phyloP scores from a whole-genome alignment of 2,329 filamentous ascomycete genomes.

The Aureobasidium sp. region DNA sequence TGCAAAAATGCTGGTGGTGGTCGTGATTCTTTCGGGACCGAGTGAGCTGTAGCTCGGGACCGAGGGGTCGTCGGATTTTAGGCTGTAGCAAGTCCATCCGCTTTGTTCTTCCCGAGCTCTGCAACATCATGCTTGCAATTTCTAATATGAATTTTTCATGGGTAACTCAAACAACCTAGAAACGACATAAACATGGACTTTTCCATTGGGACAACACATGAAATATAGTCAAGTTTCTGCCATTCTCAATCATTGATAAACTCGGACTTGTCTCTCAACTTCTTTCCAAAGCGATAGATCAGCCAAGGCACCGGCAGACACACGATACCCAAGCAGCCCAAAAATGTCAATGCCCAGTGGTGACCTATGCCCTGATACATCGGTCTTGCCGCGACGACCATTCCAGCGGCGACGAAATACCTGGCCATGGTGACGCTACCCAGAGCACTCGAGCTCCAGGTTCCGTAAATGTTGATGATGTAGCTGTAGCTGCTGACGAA shows the following conservation, averaged over 20 bases:
- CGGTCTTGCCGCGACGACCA: conserved; percentile 33
- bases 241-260: not conserved
- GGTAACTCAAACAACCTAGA: no score
- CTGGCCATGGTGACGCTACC: conserved; percentile 26
- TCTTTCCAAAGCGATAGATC: not conserved
- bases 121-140: no score
- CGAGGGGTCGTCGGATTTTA: not conserved
- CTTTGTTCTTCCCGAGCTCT: no score
- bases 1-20: not conserved
- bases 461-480: conserved; percentile 34
- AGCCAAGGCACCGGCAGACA: not conserved
- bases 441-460: conserved; percentile 35
- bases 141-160: no score
- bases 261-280: not conserved
- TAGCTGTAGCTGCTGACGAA: conserved; percentile 32
- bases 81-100: not conserved
- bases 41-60: not conserved
- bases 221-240: no score
- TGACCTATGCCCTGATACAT: conserved; percentile 34
- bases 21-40: not conserved
- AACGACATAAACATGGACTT: no score
- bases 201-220: no score
- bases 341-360: conserved; percentile 35
- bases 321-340: conserved; percentile 20
- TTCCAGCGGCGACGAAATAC: conserved; percentile 29